These are phyloP conservation scores for Hyphopichia burtonii DNA, from an alignment of 1,139 yeast genomes.

Conservation along the genomic window DNA sequence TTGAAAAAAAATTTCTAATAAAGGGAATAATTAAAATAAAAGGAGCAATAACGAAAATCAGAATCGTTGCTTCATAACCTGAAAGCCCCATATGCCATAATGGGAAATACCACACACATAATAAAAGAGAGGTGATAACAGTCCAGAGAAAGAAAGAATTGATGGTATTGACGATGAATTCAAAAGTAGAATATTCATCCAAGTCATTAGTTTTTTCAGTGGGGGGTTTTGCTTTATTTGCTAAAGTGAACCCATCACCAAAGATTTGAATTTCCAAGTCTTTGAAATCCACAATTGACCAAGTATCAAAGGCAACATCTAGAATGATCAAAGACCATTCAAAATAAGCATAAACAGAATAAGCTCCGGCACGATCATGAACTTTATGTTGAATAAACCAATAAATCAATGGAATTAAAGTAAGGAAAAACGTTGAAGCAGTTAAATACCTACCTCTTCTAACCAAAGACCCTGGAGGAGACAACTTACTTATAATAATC, in stretches of 20 bases:
- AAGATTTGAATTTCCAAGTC: conserved; percentile 46
- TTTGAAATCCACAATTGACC: conserved; percentile 69
- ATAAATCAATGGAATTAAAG: conserved; percentile 78
- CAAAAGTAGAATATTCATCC: conserved; percentile 36
- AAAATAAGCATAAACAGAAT: conserved; percentile 88
- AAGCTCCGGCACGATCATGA: conserved; percentile 86
- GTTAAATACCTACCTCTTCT: conserved; percentile 54
- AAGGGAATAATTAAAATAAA: conserved; percentile 54
- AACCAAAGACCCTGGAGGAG: conserved; percentile 49
- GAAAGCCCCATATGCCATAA: conserved; percentile 97
- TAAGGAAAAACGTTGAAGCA: conserved; percentile 62
- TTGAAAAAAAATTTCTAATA: conserved; percentile 39
- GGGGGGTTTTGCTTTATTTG: neutral
- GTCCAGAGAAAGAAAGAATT: conserved; percentile 85
- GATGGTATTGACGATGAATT: conserved; percentile 45
- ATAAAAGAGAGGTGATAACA: conserved; percentile 70
- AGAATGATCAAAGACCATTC: conserved; percentile 88
- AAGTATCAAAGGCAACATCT: conserved; percentile 82
- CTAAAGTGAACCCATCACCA: conserved; percentile 17
- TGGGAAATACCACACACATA: conserved; percentile 96
- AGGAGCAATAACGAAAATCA: conserved; percentile 56
- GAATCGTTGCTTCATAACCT: conserved; percentile 79
- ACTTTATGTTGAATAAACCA: conserved; percentile 94
- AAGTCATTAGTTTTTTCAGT: conserved; percentile 4
- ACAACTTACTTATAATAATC: conserved; percentile 53